Conservation (phyloP, 306 rosid genomes). For the Notholithocarpus densiflorus region DNA sequence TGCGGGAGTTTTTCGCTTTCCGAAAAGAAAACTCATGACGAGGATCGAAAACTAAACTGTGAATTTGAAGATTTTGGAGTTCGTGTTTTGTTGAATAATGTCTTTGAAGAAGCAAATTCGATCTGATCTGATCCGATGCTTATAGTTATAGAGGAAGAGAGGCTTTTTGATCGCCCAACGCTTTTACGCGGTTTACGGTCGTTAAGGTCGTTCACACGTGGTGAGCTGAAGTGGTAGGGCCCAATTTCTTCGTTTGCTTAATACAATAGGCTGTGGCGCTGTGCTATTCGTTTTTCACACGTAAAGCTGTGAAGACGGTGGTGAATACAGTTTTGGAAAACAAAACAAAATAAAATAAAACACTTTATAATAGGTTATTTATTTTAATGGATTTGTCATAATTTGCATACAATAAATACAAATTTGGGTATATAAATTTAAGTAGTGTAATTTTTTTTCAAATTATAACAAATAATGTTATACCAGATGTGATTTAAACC, state of each 20-base stretch:
- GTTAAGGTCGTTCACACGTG: conserved; percentile 35
- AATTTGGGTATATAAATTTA: no score
- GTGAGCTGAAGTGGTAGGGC: conserved; percentile 8
- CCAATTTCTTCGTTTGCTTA: neutral
- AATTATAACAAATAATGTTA: no score
- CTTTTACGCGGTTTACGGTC: conserved; percentile 35
- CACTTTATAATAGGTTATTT: neutral
- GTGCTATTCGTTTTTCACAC: no score
- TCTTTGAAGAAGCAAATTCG: no score
- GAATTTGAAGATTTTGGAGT: neutral
- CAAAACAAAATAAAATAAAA: neutral
- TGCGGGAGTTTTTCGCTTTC: conserved; percentile 93
- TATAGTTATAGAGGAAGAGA: neutral
- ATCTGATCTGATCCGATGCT: no score
- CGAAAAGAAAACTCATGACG: conserved; percentile 89
- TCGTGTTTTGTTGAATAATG: no score
- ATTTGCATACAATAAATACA: no score
- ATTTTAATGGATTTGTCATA: no score
- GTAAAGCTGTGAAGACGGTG: no score
- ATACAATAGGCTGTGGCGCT: neutral
- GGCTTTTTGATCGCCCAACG: conserved; percentile 15
- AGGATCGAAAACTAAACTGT: conserved; percentile 16
- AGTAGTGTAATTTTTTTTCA: no score
- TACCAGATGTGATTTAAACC: no score
- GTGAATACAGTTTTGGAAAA: no score